Evolutionary conservation across 2,329 filamentous ascomycete species (phyloP).

Genomic region (Pestalotiopsis sp.): DNA sequence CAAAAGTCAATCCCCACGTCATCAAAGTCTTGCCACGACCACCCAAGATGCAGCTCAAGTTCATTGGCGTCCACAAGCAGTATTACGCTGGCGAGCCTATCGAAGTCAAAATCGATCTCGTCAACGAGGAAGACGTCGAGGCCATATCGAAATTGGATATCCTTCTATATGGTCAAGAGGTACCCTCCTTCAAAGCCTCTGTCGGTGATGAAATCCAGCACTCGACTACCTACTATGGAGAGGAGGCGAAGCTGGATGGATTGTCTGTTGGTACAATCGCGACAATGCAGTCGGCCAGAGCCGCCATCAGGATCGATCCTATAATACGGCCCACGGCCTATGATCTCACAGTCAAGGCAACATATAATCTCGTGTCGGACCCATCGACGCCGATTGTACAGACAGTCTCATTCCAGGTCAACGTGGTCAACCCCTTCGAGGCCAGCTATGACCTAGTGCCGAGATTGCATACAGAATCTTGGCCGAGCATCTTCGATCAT

Average conservation of each 20-base stretch:
- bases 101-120: constrained; percentile 66
- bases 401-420: constrained; percentile 67
- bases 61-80: constrained; percentile 64
- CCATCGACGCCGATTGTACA: constrained; percentile 80
- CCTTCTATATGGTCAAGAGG: constrained; percentile 62
- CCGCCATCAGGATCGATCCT: constrained; percentile 53
- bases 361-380: constrained; percentile 81
- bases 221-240: constrained; percentile 35
- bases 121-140: constrained; percentile 79
- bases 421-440: constrained; percentile 83
- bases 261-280: constrained; percentile 50
- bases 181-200: constrained; percentile 48
- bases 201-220: constrained; percentile 36
- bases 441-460: constrained; percentile 88
- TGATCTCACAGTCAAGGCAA: constrained; percentile 71
- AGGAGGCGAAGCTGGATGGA: constrained; percentile 45
- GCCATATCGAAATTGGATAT: constrained; percentile 73
- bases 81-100: constrained; percentile 87
- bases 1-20: constrained; percentile 51
- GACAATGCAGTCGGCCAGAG: constrained; percentile 43
- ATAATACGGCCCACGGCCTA: constrained; percentile 56
- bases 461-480: constrained; percentile 73
- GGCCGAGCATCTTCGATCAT: constrained; percentile 84
- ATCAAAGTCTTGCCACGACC: constrained; percentile 84
- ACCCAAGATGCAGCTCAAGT: constrained; percentile 81